These are phyloP conservation scores for Straminergon stramineum DNA, from an alignment of 225 moss, liverwort and hornwort genomes.

Conservation along the genomic window DNA sequence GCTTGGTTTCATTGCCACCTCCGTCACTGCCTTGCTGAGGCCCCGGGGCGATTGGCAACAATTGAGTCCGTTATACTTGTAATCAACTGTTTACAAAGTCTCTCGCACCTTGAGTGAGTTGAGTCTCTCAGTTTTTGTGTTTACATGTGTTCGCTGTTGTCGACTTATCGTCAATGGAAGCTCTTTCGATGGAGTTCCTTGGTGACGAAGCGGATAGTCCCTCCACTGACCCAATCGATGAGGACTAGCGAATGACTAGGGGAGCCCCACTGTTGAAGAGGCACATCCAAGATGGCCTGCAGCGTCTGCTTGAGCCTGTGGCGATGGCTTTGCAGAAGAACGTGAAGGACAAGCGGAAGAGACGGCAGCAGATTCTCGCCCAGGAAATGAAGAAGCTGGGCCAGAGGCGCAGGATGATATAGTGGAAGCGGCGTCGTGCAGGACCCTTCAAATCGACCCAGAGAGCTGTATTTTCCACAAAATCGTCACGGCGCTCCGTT, in stretches of 20 bases:
- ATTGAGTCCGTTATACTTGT: not conserved
- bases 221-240: not conserved
- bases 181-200: not conserved
- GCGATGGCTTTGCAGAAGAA: not conserved
- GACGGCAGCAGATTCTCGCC: not conserved
- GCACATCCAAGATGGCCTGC: not conserved
- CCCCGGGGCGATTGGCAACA: not conserved
- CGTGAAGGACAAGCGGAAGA: not conserved
- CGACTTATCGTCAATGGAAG: too few species aligned
- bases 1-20: not conserved
- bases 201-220: not conserved
- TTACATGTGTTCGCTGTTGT: not conserved
- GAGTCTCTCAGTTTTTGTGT: not conserved
- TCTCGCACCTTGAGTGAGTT: not conserved
- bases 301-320: not conserved
- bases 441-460: not conserved
- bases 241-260: not conserved
- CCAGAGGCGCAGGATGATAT: not conserved
- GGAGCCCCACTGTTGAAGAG: not conserved
- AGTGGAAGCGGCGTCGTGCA: not conserved
- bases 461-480: not conserved
- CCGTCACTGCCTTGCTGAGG: not conserved
- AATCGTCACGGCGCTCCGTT: not conserved
- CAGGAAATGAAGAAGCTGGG: not conserved
- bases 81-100: not conserved